Evolutionary conservation across 2,329 filamentous ascomycete genomes (phyloP), one percentile per base, ranked within the genome.

Genomic region (Elsinoe arachidis): DNA sequence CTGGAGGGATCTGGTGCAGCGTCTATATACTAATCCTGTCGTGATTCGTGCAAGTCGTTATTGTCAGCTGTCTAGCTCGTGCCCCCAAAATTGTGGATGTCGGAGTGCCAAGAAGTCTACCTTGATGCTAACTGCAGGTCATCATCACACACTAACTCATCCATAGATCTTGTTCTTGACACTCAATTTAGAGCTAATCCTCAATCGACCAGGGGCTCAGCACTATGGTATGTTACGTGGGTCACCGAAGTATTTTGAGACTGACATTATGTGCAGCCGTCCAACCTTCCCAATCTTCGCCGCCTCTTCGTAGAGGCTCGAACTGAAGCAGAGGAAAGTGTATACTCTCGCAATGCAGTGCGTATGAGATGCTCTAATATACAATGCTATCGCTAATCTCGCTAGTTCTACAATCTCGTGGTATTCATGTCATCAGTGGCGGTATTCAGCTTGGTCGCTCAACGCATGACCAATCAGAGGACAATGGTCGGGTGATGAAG

Each of bases 371-470:
- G 11, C 23, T 38, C 15, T n/a, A 23, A 19, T 54, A 23, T 9
- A 47, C 39, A 43, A 37, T 58, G 15, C 14, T 54, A 15, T 52
- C 35, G 55, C 55, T 53, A 30, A 38, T 17, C 11, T 55, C 51
- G 57, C 6, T 66, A 96, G 93, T 99, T 99, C 72, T 99, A 99
- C 74, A 97, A 99, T 67, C 83, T 95, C 0, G 90, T 96, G 1
- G 78, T 97, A 1, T 99, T 97, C 75, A 92, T 99, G 79, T 93
- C 91, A 21, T 96, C 93, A 0, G 88, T 99, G 21, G 90, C 92
- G 6, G 84, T 96, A 60, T 96, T 97, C 76, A 95, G 92, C 70
- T 76, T 99, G 60, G 85, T 93, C 60, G 93, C 92, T 26, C 93
- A 99, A 68, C 86, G 87, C 63, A 87, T 96, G 80, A 79, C 78